Evolutionary conservation across 2,329 filamentous ascomycete genomes (phyloP).

Genomic region (Tolypocladium inflatum): DNA sequence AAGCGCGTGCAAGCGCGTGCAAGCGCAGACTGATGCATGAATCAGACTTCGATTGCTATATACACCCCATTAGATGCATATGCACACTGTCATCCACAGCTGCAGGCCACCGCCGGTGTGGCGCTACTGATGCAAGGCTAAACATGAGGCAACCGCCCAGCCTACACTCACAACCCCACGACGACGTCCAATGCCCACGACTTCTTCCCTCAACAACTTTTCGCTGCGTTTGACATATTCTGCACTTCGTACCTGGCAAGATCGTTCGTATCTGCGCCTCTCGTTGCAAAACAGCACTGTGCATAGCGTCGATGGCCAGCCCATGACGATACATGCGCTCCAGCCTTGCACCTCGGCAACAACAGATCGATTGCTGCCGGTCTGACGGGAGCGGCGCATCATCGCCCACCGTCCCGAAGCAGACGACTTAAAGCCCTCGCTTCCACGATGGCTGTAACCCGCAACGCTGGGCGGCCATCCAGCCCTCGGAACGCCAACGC

Average conservation of each 20-base stretch:
- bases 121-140: background rate
- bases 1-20: background rate
- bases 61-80: background rate
- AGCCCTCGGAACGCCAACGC: constrained; percentile 1
- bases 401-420: background rate
- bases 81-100: background rate
- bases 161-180: background rate
- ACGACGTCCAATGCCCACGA: background rate
- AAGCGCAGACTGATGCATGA: no score
- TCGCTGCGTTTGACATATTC: background rate
- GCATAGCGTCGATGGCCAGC: background rate
- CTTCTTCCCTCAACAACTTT: background rate
- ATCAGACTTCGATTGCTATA: background rate
- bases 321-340: background rate
- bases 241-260: background rate
- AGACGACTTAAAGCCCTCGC: background rate
- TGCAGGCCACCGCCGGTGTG: background rate
- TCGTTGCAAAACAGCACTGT: background rate
- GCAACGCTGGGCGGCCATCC: constrained; percentile 11
- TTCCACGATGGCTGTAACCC: constrained; percentile 17
- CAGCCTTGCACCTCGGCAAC: background rate
- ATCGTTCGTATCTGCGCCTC: background rate
- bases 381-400: background rate
- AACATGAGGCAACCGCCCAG: background rate
- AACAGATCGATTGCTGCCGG: background rate